A percentile compares a stretch with the other conserved stretches of the same genome.
These are phyloP conservation scores for Mycena latifolia DNA, from an alignment of 768 basidiomycete species.

Conservation along the genomic window DNA sequence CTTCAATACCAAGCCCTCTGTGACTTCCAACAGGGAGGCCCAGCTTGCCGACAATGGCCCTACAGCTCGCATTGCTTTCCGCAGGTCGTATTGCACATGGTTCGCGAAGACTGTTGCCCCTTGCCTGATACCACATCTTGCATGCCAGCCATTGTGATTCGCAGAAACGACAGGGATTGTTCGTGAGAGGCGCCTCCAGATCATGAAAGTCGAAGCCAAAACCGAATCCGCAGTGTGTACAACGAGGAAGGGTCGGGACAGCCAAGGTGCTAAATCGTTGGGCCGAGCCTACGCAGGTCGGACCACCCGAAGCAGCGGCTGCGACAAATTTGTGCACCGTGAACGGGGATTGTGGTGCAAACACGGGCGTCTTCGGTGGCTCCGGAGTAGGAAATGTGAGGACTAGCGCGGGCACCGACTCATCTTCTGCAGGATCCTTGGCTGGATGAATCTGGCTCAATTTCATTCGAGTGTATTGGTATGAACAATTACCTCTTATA, in stretches of 20 bases:
- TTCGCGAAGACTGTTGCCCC: slow-evolving; percentile 22
- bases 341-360: slow-evolving; percentile 33
- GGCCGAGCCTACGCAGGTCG: not conserved
- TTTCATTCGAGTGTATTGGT: no score
- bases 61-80: slow-evolving; percentile 29
- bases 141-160: slow-evolving; percentile 38
- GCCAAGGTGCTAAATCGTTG: slow-evolving; percentile 11
- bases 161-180: slow-evolving; percentile 34
- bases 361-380: slow-evolving; percentile 37
- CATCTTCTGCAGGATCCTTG: slow-evolving; percentile 8
- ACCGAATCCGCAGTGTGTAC: slow-evolving; percentile 35
- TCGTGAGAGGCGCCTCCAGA: slow-evolving; percentile 25
- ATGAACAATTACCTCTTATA: slow-evolving; percentile 10
- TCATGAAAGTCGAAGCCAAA: slow-evolving; percentile 35
- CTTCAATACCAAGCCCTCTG: slow-evolving; percentile 25
- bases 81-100: slow-evolving; percentile 27
- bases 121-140: slow-evolving; percentile 37
- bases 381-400: slow-evolving; percentile 51
- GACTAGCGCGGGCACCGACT: slow-evolving; percentile 44
- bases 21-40: slow-evolving; percentile 33
- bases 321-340: slow-evolving; percentile 26
- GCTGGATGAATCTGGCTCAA: slow-evolving; percentile 8
- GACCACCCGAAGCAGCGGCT: slow-evolving; percentile 7
- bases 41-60: slow-evolving; percentile 26
- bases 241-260: slow-evolving; percentile 36